Evolutionary conservation across 2,329 filamentous ascomycete species (phyloP).

Genomic region (Alternaria sp.): DNA sequence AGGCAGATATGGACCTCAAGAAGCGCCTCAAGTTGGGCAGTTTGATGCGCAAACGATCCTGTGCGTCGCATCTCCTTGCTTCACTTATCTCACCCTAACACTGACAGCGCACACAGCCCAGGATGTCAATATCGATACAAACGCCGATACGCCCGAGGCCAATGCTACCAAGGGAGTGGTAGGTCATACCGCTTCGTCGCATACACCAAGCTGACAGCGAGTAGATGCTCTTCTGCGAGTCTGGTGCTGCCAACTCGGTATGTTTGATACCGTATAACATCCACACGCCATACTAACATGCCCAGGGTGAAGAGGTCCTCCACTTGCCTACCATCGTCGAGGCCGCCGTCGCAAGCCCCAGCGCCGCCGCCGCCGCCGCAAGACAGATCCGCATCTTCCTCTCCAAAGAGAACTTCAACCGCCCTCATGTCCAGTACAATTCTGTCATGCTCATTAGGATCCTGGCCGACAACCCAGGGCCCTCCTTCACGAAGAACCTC

Average conservation of each 20-base stretch:
- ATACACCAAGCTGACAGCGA: slow-evolving; percentile 13
- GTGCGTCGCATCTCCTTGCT: slow-evolving; percentile 21
- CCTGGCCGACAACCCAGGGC: slow-evolving; percentile 87
- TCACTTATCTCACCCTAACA: slow-evolving; percentile 2
- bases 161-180: slow-evolving; percentile 71
- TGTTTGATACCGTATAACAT: not conserved
- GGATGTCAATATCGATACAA: slow-evolving; percentile 33
- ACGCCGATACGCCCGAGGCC: slow-evolving; percentile 68
- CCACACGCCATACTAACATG: slow-evolving; percentile 16
- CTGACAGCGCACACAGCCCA: slow-evolving; percentile 32
- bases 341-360: slow-evolving; percentile 87
- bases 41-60: slow-evolving; percentile 42
- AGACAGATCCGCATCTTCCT: slow-evolving; percentile 82
- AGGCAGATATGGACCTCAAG: slow-evolving; percentile 46
- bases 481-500: slow-evolving; percentile 87
- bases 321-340: slow-evolving; percentile 94
- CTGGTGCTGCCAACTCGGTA: slow-evolving; percentile 63
- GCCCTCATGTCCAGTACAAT: slow-evolving; percentile 86
- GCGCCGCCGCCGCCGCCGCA: slow-evolving; percentile 82
- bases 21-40: slow-evolving; percentile 47
- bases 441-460: slow-evolving; percentile 95
- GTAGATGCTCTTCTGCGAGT: slow-evolving; percentile 83
- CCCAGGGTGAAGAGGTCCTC: slow-evolving; percentile 85
- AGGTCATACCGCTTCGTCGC: slow-evolving; percentile 46
- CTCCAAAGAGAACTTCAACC: slow-evolving; percentile 68